A percentile compares a stretch with the other conserved stretches of the same genome.
These are phyloP conservation scores for Nitzschia palea DNA, from an alignment of 108 stramenopile genomes.

Conservation along the genomic window DNA sequence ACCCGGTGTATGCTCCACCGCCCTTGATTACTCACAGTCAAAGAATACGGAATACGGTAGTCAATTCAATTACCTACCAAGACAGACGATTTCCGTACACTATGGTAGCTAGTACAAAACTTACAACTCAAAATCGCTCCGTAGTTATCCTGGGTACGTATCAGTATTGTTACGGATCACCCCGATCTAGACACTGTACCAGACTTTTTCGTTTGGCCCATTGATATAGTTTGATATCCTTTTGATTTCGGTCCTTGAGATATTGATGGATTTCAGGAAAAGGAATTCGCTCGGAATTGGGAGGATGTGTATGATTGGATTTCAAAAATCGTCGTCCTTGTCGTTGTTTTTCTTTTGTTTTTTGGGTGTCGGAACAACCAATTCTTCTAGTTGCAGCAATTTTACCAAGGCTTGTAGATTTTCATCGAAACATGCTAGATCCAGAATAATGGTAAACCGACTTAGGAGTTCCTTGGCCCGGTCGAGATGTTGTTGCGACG, in stretches of 20 bases:
- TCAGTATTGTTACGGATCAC: no score
- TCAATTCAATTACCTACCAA: no score
- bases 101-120: no score
- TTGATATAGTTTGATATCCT: constrained; percentile 29
- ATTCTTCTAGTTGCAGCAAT: neutral
- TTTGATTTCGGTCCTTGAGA: constrained; percentile 3
- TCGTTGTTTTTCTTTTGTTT: neutral
- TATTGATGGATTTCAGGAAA: constrained; percentile 13
- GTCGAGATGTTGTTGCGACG: neutral
- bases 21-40: no score
- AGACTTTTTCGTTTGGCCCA: constrained; percentile 13
- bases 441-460: constrained; percentile 11
- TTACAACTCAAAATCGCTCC: no score
- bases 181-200: constrained; percentile 2
- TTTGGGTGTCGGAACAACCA: no score
- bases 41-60: no score
- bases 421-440: constrained; percentile 10
- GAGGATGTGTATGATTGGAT: neutral
- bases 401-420: neutral
- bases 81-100: no score
- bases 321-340: neutral
- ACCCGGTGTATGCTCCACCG: no score
- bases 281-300: neutral
- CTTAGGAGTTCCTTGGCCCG: neutral
- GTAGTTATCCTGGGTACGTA: no score